These are phyloP conservation scores for Penicillium psychrosexuale DNA, from an alignment of 2,329 filamentous ascomycete genomes.

Conservation along the genomic window DNA sequence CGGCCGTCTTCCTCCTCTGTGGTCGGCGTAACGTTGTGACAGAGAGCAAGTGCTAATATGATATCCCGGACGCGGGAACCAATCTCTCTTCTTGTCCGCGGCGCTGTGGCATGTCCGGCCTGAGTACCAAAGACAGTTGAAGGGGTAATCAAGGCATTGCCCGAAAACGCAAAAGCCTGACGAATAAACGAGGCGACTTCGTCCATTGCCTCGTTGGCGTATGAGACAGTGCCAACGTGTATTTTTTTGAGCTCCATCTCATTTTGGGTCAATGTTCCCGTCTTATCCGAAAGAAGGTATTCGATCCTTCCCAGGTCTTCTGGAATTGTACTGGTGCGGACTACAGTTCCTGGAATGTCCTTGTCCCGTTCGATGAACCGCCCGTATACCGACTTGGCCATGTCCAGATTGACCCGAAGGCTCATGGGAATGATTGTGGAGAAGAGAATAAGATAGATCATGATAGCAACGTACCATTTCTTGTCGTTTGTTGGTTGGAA, in stretches of 20 bases:
- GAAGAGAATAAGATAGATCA: conserved; percentile 96
- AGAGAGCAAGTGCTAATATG: conserved; percentile 84
- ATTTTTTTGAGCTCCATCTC: conserved; percentile 99
- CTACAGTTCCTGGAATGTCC: conserved; percentile 86
- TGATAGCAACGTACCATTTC: conserved; percentile 91
- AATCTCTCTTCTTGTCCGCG: conserved; percentile 86
- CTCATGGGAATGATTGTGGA: conserved; percentile 99
- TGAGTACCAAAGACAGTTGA: conserved; percentile 67
- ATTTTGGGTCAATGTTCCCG: conserved; percentile 95
- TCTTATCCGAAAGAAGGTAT: conserved; percentile 95
- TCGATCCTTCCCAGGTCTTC: conserved; percentile 95
- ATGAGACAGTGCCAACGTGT: conserved; percentile 95
- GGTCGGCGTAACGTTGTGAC: conserved; percentile 95
- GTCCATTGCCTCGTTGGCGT: conserved; percentile 98
- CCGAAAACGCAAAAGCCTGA: conserved; percentile 78
- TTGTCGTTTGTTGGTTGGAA: conserved; percentile 59
- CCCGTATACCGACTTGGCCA: conserved; percentile 95
- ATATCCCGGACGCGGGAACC: conserved; percentile 90
- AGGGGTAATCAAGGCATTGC: conserved; percentile 63
- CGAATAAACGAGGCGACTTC: conserved; percentile 84
- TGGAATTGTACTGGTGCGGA: conserved; percentile 94
- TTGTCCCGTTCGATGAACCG: conserved; percentile 90
- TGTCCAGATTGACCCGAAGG: conserved; percentile 90
- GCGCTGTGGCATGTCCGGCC: conserved; percentile 58
- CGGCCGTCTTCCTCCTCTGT: conserved; percentile 77